phyloP scores from a whole-genome alignment of 2,329 filamentous ascomycete genomes.

The Nigrospora osmanthi region DNA sequence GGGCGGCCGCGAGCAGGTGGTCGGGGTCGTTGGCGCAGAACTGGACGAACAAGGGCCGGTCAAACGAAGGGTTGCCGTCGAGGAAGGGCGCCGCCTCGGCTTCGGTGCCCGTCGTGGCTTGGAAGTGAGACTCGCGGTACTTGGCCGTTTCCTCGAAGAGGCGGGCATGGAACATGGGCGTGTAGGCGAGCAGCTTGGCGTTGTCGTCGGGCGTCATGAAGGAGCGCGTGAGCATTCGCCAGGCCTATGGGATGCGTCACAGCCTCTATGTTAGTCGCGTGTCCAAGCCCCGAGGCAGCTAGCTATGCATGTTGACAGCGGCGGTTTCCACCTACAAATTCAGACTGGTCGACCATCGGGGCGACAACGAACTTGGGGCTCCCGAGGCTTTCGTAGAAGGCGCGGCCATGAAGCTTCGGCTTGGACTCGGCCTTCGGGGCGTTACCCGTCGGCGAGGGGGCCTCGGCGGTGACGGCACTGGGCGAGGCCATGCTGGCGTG shows the following conservation, averaged over 20 bases:
- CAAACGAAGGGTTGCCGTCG: conserved; percentile 78
- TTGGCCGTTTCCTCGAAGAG: conserved; percentile 71
- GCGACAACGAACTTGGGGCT: conserved; percentile 86
- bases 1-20: conserved; percentile 72
- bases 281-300: no score
- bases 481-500: conserved; percentile 3
- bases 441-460: no score
- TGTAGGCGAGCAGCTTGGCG: conserved; percentile 71
- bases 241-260: conserved; percentile 53
- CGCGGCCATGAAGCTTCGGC: conserved; percentile 69
- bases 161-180: conserved; percentile 92
- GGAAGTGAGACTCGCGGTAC: conserved; percentile 76
- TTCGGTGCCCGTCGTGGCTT: conserved; percentile 44
- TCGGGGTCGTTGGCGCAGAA: conserved; percentile 88
- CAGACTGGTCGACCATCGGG: conserved; percentile 97
- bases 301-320: background rate
- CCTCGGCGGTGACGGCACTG: background rate
- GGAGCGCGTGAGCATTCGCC: conserved; percentile 92
- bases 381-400: conserved; percentile 92
- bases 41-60: conserved; percentile 89
- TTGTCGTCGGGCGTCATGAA: conserved; percentile 66
- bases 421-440: conserved; percentile 8
- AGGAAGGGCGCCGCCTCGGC: conserved; percentile 46
- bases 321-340: conserved; percentile 63
- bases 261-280: no score